Evolutionary conservation across 805 yeast species (phyloP).

Genomic region (Ogataea salicorniae): DNA sequence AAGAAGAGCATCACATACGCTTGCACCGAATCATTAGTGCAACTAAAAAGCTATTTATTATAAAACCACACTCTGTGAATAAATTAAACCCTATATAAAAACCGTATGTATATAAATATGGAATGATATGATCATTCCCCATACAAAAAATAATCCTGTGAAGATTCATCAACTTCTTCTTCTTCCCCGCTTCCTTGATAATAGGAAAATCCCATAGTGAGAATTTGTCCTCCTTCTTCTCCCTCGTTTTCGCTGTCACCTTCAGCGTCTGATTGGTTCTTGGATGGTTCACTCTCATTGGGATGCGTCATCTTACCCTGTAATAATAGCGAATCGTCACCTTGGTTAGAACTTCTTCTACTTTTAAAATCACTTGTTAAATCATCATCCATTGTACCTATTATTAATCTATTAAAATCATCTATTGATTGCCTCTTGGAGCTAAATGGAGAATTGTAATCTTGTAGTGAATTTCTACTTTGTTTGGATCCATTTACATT

Average conservation of each 20-base stretch:
- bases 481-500: too few relatives aligned
- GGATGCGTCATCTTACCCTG: neutral
- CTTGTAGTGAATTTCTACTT: too few relatives aligned
- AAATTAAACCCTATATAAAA: too few relatives aligned
- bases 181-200: slow-evolving; percentile 2
- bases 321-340: neutral
- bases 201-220: slow-evolving; percentile 8
- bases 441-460: neutral
- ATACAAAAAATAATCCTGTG: neutral
- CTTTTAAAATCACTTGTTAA: neutral
- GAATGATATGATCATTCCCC: neutral
- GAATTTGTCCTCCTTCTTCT: neutral
- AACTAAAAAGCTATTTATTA: too few relatives aligned
- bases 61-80: too few relatives aligned
- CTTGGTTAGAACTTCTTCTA: neutral
- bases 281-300: too few relatives aligned
- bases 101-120: neutral
- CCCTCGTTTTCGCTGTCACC: neutral
- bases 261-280: neutral
- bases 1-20: too few relatives aligned
- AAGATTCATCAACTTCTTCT: neutral
- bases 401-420: slow-evolving; percentile 1
- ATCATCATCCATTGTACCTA: slow-evolving; percentile 4
- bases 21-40: too few relatives aligned
- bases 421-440: neutral